Conservation (phyloP, 164 flowering plant species). For the Tinospora cordifolia region DNA sequence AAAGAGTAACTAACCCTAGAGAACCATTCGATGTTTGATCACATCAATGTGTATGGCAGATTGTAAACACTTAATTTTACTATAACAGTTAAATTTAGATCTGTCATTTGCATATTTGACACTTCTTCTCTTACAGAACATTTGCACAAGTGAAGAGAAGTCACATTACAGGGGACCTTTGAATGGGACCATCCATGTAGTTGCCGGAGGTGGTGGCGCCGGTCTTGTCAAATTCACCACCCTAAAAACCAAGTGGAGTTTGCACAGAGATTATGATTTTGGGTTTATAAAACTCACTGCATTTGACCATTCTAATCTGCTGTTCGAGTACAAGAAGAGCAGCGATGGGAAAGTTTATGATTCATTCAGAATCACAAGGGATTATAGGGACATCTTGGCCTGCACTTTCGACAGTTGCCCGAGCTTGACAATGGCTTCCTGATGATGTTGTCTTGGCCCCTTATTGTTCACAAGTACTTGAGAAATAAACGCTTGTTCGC, state of each 20-base stretch:
- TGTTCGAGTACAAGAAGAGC: slow-evolving; percentile 87
- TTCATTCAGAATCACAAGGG: slow-evolving; percentile 63
- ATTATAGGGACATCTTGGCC: slow-evolving; percentile 71
- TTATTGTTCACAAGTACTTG: not conserved
- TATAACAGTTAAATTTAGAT: too few relatives aligned
- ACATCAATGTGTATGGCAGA: too few relatives aligned
- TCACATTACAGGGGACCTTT: slow-evolving; percentile 36
- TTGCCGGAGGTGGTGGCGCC: slow-evolving; percentile 56
- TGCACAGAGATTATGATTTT: slow-evolving; percentile 53
- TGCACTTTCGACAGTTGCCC: slow-evolving; percentile 74
- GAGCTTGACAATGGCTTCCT: slow-evolving; percentile 48
- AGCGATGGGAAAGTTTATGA: slow-evolving; percentile 75
- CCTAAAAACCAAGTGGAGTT: slow-evolving; percentile 62
- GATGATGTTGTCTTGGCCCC: not conserved
- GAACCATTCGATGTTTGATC: too few relatives aligned
- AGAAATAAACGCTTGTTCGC: not conserved
- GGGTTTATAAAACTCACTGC: slow-evolving; percentile 85
- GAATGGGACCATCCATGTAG: slow-evolving; percentile 65
- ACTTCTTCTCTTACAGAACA: slow-evolving; percentile 35
- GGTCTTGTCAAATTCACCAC: slow-evolving; percentile 43
- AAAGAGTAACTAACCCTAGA: too few relatives aligned
- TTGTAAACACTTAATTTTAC: too few relatives aligned
- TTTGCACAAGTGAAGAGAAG: slow-evolving; percentile 47
- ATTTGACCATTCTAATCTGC: slow-evolving; percentile 60
- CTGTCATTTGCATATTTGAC: not conserved